Percentiles rank a stretch among this genome's conserved stretches.
phyloP scores from a whole-genome alignment of 179 eudicot genomes.

The Amaranthus tricolor region DNA sequence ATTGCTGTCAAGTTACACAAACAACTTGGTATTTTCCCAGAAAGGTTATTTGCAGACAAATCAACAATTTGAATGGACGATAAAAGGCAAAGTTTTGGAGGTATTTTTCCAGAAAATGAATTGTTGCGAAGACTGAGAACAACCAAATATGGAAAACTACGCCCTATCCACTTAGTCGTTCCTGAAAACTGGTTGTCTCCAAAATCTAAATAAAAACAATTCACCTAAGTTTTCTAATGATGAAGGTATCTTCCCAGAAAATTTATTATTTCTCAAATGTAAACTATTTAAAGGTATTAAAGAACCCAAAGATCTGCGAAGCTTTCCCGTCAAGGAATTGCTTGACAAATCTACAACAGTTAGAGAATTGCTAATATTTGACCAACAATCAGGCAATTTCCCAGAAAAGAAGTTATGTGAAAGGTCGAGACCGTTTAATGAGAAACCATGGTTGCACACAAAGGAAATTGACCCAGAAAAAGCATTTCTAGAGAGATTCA shows the following conservation, averaged over 20 bases:
- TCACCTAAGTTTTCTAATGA: neutral
- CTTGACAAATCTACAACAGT: constrained; percentile 23
- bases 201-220: neutral
- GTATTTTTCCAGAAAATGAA: constrained; percentile 20
- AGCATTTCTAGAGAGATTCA: constrained; percentile 13
- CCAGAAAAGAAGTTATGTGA: constrained; percentile 37
- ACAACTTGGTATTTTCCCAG: constrained; percentile 37
- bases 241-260: constrained; percentile 17
- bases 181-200: constrained; percentile 4
- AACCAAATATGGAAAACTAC: neutral
- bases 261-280: constrained; percentile 24
- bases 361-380: neutral
- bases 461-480: constrained; percentile 22
- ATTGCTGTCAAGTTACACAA: constrained; percentile 23
- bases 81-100: constrained; percentile 20
- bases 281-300: constrained; percentile 2
- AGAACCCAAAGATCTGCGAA: constrained; percentile 34
- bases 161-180: neutral
- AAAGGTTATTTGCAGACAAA: constrained; percentile 22
- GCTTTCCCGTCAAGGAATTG: constrained; percentile 29
- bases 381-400: constrained; percentile 28
- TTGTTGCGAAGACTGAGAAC: constrained; percentile 8
- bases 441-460: neutral
- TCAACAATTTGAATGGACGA: constrained; percentile 23
- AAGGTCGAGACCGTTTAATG: constrained; percentile 24